Evolutionary conservation across 2,329 filamentous ascomycete genomes (phyloP), one percentile per base, ranked within the genome.

Genomic region (Botryosphaeria agaves): DNA sequence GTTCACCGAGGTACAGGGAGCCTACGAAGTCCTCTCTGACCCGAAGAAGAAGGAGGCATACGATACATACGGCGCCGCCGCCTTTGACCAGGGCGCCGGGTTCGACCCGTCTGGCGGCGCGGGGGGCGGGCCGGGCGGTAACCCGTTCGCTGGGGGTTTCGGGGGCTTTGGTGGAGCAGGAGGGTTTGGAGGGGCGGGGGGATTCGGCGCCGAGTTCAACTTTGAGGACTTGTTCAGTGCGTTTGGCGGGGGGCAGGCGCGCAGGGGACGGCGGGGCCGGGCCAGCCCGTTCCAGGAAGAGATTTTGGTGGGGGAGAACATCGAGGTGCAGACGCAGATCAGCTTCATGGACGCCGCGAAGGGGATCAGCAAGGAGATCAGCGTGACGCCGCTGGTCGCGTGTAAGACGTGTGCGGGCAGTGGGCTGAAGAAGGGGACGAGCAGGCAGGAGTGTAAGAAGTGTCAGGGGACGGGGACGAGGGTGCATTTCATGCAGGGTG

Each of bases 301-400:
- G 42, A 72, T 91, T 14, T 51, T 92, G 41, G 77, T 93, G n/a
- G 89, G 89, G 36, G 84, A 95, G 39, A 84, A 92, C 51, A 93
- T 98, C 45, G 87, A 95, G 52, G 79, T 94, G 15, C 83, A 93
- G 55, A 75, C 82, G 29, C 89, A 72, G 50, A 87, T 98, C 42
- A 84, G 79, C 0, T 98, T 98, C 54, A 80, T 89, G 73, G 89
- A 98, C 49, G 83, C 89, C 5, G 89, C 89, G 7, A 93, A 91
- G 55, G 89, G 89, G 20, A 76, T 78, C 5, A 75, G 64, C 46
- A 91, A 93, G 57, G 78, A 84, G n/a, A 81, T 98, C 34, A 72
- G 66, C 40, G 80, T 94, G 41, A 82, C 77, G 6, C 87, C 89
- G 1, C 58, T 91, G 42, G 72, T 77, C 14, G 63, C 77, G 36